Evolutionary conservation across 176 grass and related monocot genomes (phyloP).

Genomic region (Oryza officinalis): DNA sequence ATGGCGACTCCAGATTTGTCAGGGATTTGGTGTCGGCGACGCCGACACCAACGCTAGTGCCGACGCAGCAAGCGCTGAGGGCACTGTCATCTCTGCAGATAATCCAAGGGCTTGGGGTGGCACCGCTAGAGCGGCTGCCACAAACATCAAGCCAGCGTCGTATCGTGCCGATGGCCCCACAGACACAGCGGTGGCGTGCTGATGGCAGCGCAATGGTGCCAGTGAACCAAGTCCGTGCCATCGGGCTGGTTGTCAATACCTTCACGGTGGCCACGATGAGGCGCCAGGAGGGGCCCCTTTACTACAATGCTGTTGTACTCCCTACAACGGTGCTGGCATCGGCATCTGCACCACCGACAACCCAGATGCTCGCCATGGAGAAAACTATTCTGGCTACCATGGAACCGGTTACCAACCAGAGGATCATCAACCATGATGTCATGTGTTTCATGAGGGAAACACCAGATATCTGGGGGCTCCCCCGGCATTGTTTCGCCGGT

Average conservation of each 20-base stretch:
- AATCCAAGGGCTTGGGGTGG: not conserved
- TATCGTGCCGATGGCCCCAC: not conserved
- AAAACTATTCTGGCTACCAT: not conserved
- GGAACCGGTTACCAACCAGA: not conserved
- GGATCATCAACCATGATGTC: not conserved
- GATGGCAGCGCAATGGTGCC: not conserved
- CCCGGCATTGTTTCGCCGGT: not conserved
- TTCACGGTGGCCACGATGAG: not conserved
- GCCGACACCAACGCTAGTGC: too few species aligned
- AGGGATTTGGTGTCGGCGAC: not conserved
- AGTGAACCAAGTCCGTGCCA: not conserved
- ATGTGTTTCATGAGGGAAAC: not conserved
- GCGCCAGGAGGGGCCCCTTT: not conserved
- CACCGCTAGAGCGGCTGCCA: not conserved
- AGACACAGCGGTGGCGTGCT: too few species aligned
- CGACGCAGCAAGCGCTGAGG: not conserved
- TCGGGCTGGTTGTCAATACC: not conserved
- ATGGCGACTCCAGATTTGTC: not conserved
- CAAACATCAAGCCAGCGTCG: not conserved
- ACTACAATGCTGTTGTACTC: not conserved
- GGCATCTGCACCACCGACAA: not conserved
- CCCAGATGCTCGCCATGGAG: not conserved
- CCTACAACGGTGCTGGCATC: too few species aligned
- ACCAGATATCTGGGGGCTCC: not conserved
- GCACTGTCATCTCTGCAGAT: not conserved